A percentile compares a stretch with the other conserved stretches of the same genome.
phyloP scores from a whole-genome alignment of 202 grass and related monocot genomes.

The Hordeum pubiflorum region DNA sequence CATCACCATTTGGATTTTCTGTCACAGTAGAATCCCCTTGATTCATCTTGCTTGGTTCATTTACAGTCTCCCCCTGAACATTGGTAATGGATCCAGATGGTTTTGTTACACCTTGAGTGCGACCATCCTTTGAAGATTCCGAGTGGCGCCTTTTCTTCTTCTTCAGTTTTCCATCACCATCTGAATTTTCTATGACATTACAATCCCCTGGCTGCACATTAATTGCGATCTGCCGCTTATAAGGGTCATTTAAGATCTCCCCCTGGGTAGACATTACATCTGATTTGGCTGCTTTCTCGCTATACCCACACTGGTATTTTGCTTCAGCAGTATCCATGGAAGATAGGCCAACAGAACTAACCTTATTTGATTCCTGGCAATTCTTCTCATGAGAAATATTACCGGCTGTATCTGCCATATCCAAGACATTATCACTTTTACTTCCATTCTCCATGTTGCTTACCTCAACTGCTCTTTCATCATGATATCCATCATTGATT shows the following conservation, averaged over 20 bases:
- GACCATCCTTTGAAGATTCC: slow-evolving; percentile 33
- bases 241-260: slow-evolving; percentile 25
- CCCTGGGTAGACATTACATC: slow-evolving; percentile 26
- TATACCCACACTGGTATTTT: slow-evolving; percentile 24
- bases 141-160: slow-evolving; percentile 37
- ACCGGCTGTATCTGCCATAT: slow-evolving; percentile 4
- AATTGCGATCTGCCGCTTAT: slow-evolving; percentile 4
- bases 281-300: slow-evolving; percentile 19
- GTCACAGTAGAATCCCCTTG: slow-evolving; percentile 27
- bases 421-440: slow-evolving; percentile 21
- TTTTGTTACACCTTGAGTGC: slow-evolving; percentile 32
- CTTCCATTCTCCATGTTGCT: slow-evolving; percentile 18
- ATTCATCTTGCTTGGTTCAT: slow-evolving; percentile 24
- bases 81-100: slow-evolving; percentile 23
- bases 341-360: slow-evolving; percentile 8
- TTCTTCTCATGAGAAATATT: slow-evolving; percentile 25
- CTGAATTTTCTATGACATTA: slow-evolving; percentile 30
- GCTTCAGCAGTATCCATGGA: slow-evolving; percentile 11
- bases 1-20: slow-evolving; percentile 34
- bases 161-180: slow-evolving; percentile 49
- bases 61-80: slow-evolving; percentile 27
- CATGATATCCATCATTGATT: slow-evolving; percentile 8
- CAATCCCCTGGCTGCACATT: slow-evolving; percentile 28
- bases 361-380: slow-evolving; percentile 22
- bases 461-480: slow-evolving; percentile 20